Evolutionary conservation across 352 stramenopile genomes (phyloP), one percentile per base, ranked within the genome.

Genomic region (Pythium chondricola): DNA sequence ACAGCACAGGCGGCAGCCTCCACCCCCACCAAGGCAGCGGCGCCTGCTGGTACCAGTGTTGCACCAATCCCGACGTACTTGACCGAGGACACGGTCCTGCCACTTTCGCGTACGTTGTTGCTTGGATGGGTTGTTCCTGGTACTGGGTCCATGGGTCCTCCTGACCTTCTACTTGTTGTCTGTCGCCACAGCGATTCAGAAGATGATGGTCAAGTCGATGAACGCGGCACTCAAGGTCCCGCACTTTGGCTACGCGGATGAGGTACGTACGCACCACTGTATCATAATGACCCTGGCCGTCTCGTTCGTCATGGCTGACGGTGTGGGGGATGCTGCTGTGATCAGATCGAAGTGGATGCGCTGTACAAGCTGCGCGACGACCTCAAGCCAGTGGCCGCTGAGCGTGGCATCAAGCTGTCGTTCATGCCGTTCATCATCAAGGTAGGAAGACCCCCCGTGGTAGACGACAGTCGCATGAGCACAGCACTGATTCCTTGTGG

Each of bases 171-270:
- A 43, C 46, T 18, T 53, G 16, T 45, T 55, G 35, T 21, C 27
- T 29, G 39, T 42, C 46, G 33, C 41, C 43, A 25, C 56, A 82
- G 97, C 95, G 20, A 95, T 99, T 33, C 88, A 98, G 68, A 96
- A 97, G 52, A 88, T 98, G 61, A 99, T 99, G 97, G 83, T 96
- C 52, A 97, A 98, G 70, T 96, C 77, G 11, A 99, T 99, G 97
- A 98, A 87, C 17, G 83, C 76, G 9, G 90, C 94, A 11, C 74
- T 99, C 25, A 67, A 93, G 58, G 85, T 99, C 50, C 97, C 96
- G 2, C 97, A 99, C 67, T 99, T 99, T 82, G 89, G 88, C 35
- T 99, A 98, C 55, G 80, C 83, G 0, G 97, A 99, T 52, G 97
- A 99, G 81, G 80, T 85, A 56, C 25, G 22, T 39, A n/a, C n/a